Conservation (phyloP, 2,329 filamentous ascomycete species). For the Ceratocystis albifundus region DNA sequence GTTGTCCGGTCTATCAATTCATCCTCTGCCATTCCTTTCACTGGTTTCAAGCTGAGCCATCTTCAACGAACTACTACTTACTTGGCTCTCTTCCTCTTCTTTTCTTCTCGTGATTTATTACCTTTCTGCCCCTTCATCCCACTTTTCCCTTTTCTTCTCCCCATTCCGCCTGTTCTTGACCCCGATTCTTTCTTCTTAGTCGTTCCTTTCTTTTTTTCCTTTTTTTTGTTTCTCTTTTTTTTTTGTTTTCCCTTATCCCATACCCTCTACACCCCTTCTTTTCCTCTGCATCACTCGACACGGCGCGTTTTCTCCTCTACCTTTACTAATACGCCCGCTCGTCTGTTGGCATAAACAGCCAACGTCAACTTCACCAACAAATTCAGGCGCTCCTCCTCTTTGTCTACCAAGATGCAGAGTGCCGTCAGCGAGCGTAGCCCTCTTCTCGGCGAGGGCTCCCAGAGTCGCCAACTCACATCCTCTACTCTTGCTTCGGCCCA, state of each 20-base stretch:
- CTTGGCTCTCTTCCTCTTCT: background rate
- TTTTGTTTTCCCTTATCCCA: background rate
- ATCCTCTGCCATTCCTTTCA: background rate
- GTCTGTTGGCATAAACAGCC: slow-evolving; percentile 24
- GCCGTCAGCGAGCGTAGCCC: slow-evolving; percentile 33
- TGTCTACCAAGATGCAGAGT: slow-evolving; percentile 21
- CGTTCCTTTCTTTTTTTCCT: slow-evolving; percentile 14
- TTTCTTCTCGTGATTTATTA: slow-evolving; percentile 3
- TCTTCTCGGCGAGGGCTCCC: slow-evolving; percentile 32
- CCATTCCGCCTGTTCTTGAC: background rate
- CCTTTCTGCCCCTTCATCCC: background rate
- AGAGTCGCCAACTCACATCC: background rate
- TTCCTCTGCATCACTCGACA: background rate
- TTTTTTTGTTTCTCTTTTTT: slow-evolving; percentile 6
- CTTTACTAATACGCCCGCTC: background rate
- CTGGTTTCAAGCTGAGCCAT: background rate
- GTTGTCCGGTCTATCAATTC: no score
- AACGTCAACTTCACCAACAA: slow-evolving; percentile 28
- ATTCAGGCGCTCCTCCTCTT: slow-evolving; percentile 22
- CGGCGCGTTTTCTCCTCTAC: background rate
- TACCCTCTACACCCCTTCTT: background rate
- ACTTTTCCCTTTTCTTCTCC: background rate
- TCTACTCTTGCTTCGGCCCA: slow-evolving; percentile 8
- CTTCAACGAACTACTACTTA: background rate
- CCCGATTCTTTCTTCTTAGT: slow-evolving; percentile 9